Conservation (phyloP, 2,329 filamentous ascomycete species). For the Thelonectria discophora region DNA sequence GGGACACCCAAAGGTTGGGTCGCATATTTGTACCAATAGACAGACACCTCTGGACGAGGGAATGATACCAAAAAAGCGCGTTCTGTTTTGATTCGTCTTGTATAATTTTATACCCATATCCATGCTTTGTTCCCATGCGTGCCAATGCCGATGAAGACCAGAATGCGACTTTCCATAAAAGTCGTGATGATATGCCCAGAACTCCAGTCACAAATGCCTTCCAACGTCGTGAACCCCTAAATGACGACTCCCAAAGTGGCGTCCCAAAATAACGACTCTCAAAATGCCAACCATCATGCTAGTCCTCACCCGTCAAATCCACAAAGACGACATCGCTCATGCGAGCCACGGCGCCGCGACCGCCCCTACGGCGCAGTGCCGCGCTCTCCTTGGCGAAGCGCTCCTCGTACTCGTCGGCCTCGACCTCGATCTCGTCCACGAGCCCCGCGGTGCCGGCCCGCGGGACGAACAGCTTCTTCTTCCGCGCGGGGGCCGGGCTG, state of each 20-base stretch:
- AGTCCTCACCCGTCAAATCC: constrained; percentile 46
- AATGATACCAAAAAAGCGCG: constrained; percentile 25
- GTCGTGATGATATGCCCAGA: constrained; percentile 14
- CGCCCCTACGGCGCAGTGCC: constrained; percentile 26
- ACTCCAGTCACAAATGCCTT: constrained; percentile 18
- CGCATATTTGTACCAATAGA: constrained; percentile 25
- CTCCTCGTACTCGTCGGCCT: constrained; percentile 40
- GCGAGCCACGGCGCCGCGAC: constrained; percentile 33
- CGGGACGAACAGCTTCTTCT: constrained; percentile 53
- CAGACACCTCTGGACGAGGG: constrained; percentile 20
- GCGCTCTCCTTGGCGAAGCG: constrained; percentile 35
- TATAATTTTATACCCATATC: constrained; percentile 7
- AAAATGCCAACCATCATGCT: neutral
- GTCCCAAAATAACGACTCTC: no score
- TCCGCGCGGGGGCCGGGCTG: constrained; percentile 34
- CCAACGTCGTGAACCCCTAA: neutral
- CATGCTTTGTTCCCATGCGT: neutral
- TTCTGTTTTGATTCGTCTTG: constrained; percentile 17
- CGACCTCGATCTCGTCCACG: constrained; percentile 46
- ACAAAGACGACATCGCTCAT: constrained; percentile 48
- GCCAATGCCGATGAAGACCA: neutral
- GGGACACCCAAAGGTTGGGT: constrained; percentile 9
- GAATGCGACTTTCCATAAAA: neutral
- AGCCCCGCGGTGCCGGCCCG: constrained; percentile 51
- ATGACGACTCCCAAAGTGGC: neutral